These are phyloP conservation scores for Albatrellus ellisii DNA, from an alignment of 768 basidiomycete species.

Conservation along the genomic window DNA sequence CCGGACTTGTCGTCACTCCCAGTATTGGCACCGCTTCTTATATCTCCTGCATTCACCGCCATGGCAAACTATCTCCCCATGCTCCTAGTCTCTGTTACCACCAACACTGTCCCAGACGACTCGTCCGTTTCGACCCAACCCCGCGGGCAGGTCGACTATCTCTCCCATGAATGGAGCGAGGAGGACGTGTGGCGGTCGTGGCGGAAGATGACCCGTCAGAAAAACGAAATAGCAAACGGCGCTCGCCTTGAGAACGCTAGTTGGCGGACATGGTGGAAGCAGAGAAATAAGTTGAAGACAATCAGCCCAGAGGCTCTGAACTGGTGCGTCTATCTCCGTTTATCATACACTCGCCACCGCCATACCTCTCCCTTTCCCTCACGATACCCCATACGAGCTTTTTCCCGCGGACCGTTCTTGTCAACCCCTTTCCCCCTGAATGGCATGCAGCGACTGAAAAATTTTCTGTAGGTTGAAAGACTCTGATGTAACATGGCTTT, in stretches of 20 bases:
- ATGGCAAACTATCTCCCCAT: constrained; percentile 65
- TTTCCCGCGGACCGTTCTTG: background rate
- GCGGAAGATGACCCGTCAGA: constrained; percentile 96
- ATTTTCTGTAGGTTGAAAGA: constrained; percentile 77
- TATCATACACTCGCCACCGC: background rate
- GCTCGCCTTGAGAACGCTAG: constrained; percentile 92
- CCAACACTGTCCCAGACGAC: constrained; percentile 51
- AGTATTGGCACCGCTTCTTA: too few species aligned
- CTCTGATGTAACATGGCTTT: constrained; percentile 98
- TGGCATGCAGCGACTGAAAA: background rate
- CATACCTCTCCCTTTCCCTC: background rate
- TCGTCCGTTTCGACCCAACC: constrained; percentile 73
- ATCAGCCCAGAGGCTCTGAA: constrained; percentile 96
- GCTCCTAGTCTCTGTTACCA: constrained; percentile 48
- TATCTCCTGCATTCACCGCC: too few species aligned
- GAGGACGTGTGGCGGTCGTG: constrained; percentile 99
- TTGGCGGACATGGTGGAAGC: constrained; percentile 99
- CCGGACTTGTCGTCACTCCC: too few species aligned
- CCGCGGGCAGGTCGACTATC: constrained; percentile 93
- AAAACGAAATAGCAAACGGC: constrained; percentile 96
- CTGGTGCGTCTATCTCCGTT: constrained; percentile 48
- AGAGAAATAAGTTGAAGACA: constrained; percentile 90
- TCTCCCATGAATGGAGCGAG: constrained; percentile 94
- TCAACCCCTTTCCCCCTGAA: constrained; percentile 7
- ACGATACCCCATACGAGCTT: background rate